A percentile compares a stretch with the other conserved stretches of the same genome.
Evolutionary conservation across 2,329 filamentous ascomycete genomes (phyloP).

Genomic region (Lecanicillium sp.): DNA sequence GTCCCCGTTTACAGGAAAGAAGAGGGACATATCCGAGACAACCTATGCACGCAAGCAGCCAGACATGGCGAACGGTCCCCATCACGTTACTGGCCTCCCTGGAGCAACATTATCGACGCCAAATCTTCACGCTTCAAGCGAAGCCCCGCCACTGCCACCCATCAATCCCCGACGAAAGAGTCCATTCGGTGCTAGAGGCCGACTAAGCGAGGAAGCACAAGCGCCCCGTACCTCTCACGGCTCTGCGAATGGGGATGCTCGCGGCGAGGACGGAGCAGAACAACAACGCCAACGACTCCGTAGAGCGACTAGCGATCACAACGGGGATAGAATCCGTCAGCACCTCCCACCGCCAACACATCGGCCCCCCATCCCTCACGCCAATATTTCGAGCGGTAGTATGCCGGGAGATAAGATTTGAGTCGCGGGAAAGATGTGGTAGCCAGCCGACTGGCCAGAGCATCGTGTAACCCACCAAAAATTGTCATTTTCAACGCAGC

Average conservation of each 20-base stretch:
- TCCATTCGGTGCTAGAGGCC: slow-evolving; percentile 26
- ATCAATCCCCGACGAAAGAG: slow-evolving; percentile 50
- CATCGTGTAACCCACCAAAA: no score
- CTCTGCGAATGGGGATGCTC: slow-evolving; percentile 11
- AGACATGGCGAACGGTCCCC: slow-evolving; percentile 14
- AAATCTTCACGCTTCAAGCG: slow-evolving; percentile 24
- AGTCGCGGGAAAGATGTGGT: no score
- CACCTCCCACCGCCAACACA: slow-evolving; percentile 17
- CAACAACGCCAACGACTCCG: slow-evolving; percentile 31
- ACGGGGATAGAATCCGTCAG: slow-evolving; percentile 18
- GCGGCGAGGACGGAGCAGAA: slow-evolving; percentile 12
- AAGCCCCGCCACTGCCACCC: slow-evolving; percentile 45
- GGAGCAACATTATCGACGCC: slow-evolving; percentile 25
- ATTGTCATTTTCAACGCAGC: neutral
- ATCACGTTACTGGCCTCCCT: slow-evolving; percentile 27
- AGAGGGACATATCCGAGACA: slow-evolving; percentile 42
- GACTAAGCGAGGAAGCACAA: slow-evolving; percentile 26
- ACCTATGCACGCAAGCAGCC: slow-evolving; percentile 26
- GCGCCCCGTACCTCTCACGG: slow-evolving; percentile 11
- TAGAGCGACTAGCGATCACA: slow-evolving; percentile 33
- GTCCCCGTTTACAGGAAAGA: slow-evolving; percentile 27
- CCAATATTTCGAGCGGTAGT: slow-evolving; percentile 19
- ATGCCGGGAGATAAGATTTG: slow-evolving; percentile 39
- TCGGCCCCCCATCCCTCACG: slow-evolving; percentile 18
- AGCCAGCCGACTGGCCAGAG: no score